Conservation (phyloP, 768 basidiomycete genomes). For the Podaxis sp. region DNA sequence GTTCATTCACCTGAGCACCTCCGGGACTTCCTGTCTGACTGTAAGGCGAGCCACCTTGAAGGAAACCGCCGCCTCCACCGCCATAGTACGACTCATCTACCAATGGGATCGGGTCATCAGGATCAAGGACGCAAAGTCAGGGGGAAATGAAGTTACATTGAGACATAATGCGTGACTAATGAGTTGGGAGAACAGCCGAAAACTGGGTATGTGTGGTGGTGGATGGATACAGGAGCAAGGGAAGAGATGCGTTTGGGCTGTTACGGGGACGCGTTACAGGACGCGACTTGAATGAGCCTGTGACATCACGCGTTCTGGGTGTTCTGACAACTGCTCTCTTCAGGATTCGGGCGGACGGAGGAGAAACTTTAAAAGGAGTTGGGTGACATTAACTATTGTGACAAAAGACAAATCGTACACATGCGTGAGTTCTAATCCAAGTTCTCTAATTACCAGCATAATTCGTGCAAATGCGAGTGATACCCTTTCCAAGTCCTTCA, state of each 20-base stretch:
- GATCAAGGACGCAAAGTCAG: not conserved
- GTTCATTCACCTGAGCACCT: constrained; percentile 39
- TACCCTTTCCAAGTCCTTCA: constrained; percentile 72
- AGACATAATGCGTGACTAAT: constrained; percentile 31
- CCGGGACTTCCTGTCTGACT: constrained; percentile 60
- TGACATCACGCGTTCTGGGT: constrained; percentile 9
- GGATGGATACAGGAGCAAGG: not conserved
- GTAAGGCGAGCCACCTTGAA: constrained; percentile 61
- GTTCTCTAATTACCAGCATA: constrained; percentile 23
- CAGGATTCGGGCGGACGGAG: not conserved
- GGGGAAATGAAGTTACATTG: constrained; percentile 36
- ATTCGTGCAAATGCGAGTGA: constrained; percentile 47
- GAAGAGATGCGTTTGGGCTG: not conserved
- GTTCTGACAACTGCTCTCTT: not conserved
- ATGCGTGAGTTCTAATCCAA: not conserved
- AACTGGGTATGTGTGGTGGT: constrained; percentile 13
- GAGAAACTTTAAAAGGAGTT: not conserved
- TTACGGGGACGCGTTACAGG: not conserved
- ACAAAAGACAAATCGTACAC: not conserved
- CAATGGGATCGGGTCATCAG: not conserved
- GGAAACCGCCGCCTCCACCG: constrained; percentile 49
- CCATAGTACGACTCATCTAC: constrained; percentile 35
- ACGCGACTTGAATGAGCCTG: not conserved
- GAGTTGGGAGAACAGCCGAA: not conserved
- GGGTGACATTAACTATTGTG: constrained; percentile 4